Evolutionary conservation across 805 yeast genomes (phyloP), one percentile per base, ranked within the genome.

Genomic region (Lachancea fermentati): DNA sequence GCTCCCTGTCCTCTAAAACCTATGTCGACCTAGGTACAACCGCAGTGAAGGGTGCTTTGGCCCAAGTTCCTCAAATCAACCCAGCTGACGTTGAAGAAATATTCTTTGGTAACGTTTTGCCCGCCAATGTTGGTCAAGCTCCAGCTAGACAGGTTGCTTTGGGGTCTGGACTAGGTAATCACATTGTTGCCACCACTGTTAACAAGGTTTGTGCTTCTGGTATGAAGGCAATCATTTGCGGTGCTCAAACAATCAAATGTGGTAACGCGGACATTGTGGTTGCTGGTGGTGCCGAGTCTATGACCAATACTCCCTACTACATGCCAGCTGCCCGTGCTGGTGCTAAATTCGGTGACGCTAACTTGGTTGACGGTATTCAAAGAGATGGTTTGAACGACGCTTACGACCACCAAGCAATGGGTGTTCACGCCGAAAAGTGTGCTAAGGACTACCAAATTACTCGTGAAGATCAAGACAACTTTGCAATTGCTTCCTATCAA

Each of bases 201-300:
- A 93, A 93, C 77, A 91, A 91, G 71, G 97, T 93, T 43, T 93
- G 98, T 72, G 95, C 98, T 31, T 85, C 96, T 9, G 97, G 96
- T 53, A 69, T 89, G 78, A 91, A 93, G 69, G 78, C 97, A 32
- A 79, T 88, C 56, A 87, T 89, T 55, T 66, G 85, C 45, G 98
- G 85, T 47, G 88, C 97, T 30, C 97, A 89, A 69, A 71, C 89
- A 39, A 89, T 91, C 54, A 65, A 84, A 59, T 76, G 93, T 50
- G 97, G 97, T 40, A 72, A 75, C 48, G 95, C 96, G 42, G 96
- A 89, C 58, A 81, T 93, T 45, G 93, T 93, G 34, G 84, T 93
- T 50, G 94, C 93, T 25, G 98, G 97, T 52, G 98, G 98, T 60
- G 93, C 96, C 52, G 98, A 93, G 69, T 83, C 95, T 43, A 91